Evolutionary conservation across 305 asterid species (phyloP), one percentile per base, ranked within the genome.

Genomic region (Ajuga reptans): DNA sequence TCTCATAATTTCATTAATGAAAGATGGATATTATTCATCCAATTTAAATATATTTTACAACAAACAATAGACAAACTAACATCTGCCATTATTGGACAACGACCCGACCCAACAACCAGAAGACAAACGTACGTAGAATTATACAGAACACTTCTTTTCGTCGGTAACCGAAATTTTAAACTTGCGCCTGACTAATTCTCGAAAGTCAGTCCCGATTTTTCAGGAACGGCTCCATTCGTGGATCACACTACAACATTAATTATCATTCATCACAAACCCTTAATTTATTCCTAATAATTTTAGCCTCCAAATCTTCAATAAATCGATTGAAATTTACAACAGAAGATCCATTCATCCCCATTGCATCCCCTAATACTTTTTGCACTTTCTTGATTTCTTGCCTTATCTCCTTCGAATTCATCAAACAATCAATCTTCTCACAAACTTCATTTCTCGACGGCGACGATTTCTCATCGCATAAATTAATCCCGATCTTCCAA

Each of bases 401-500:
- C 52, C 68, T 69, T 3, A 82, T 55, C 52, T 73, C 81, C 58
- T 64, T 59, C 5, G 76, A 76, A 4, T 60, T 47, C 85, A 84
- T 82, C 80, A 84, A 64, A 42, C 14, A 46, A 8, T 55, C 68
- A 3, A 82, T 64, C 65, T 74, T 77, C 60, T 63, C 66, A 0
- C 68, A 55, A 12, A 78, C 80, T 4, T 64, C 80, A 5, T 67
- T 34, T 3, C 77, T 63, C 4, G 72, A 59, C 34, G 45, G 36
- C 0, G 1, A 39, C 3, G 24, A 18, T 15, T 53, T 66, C 24
- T 60, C 37, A 11, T 81, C 83, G 21, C 80, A 62, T 1, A 84
- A 45, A 54, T 80, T 78, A 24, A 84, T 52, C 1, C 92, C 87
- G 24, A 86, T 58, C 57, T 79, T 80, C 84, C 83, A 78, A 57